These are phyloP conservation scores for Paspalum vaginatum DNA, from an alignment of 176 grass and related monocot species.

Conservation along the genomic window DNA sequence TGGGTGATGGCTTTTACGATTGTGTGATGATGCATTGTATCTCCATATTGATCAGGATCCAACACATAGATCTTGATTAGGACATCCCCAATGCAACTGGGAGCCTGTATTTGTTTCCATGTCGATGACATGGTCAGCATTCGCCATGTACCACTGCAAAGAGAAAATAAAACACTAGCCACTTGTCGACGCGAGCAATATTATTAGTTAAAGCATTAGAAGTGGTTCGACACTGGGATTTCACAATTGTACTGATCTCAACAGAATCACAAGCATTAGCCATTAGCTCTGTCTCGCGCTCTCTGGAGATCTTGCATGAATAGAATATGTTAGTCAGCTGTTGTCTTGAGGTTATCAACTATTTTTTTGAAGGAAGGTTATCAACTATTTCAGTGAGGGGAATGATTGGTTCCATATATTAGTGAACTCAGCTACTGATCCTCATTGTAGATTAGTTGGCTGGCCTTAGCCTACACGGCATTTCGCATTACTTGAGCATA, in stretches of 20 bases:
- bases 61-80: slow-evolving; percentile 42
- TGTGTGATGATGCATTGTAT: slow-evolving; percentile 24
- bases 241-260: not conserved
- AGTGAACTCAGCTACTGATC: slow-evolving; percentile 16
- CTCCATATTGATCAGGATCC: slow-evolving; percentile 40
- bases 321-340: not conserved
- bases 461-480: not conserved
- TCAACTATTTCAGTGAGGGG: not conserved
- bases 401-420: slow-evolving; percentile 41
- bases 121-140: slow-evolving; percentile 43
- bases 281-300: not conserved
- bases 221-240: not conserved
- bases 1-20: slow-evolving; percentile 9
- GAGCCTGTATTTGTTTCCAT: slow-evolving; percentile 29
- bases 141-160: slow-evolving; percentile 20
- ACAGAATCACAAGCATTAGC: slow-evolving; percentile 2
- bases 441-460: not conserved
- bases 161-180: slow-evolving; percentile 7
- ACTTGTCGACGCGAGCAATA: slow-evolving; percentile 15
- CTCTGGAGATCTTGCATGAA: not conserved
- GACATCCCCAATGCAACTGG: slow-evolving; percentile 33
- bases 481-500: slow-evolving; percentile 3
- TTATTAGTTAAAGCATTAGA: not conserved
- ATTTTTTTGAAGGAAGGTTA: too few relatives aligned
- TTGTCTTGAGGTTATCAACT: not conserved